Percentiles rank a stretch among this genome's conserved stretches.
Conservation (phyloP, 2,329 filamentous ascomycete species). For the Exophiala aquamarina region DNA sequence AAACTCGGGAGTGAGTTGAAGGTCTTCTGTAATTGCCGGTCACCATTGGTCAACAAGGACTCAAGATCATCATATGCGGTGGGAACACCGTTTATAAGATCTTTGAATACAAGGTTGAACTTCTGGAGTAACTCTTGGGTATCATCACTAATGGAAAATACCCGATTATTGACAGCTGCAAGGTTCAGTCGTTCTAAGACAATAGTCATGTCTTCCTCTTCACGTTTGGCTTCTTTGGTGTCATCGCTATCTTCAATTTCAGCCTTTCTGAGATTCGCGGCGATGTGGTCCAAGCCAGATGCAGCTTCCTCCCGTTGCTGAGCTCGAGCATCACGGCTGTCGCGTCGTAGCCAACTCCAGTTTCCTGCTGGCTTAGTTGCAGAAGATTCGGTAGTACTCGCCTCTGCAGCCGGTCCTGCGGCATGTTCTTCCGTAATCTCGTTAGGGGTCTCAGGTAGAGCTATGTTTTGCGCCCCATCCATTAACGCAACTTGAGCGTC, state of each 20-base stretch:
- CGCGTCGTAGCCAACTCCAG: constrained; percentile 42
- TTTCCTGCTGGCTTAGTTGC: constrained; percentile 19
- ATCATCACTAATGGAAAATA: constrained; percentile 80
- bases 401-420: constrained; percentile 26
- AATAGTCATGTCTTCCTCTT: constrained; percentile 71
- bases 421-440: constrained; percentile 34
- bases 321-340: constrained; percentile 36
- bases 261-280: constrained; percentile 30
- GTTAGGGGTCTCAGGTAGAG: constrained; percentile 49
- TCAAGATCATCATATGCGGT: constrained; percentile 92
- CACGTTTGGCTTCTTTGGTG: constrained; percentile 51
- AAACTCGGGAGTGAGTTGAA: constrained; percentile 70
- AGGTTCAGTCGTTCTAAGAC: constrained; percentile 85
- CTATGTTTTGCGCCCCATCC: constrained; percentile 48
- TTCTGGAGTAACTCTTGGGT: constrained; percentile 76
- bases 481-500: constrained; percentile 48
- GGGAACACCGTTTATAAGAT: constrained; percentile 87
- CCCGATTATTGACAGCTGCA: constrained; percentile 78
- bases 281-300: constrained; percentile 30
- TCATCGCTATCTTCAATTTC: constrained; percentile 35
- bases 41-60: constrained; percentile 62
- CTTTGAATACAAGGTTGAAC: constrained; percentile 89
- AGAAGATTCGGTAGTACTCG: constrained; percentile 28
- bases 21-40: constrained; percentile 62
- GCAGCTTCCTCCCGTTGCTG: constrained; percentile 33